Evolutionary conservation across 495 filamentous ascomycete genomes (phyloP).

Genomic region (Rhypophila decipiens): DNA sequence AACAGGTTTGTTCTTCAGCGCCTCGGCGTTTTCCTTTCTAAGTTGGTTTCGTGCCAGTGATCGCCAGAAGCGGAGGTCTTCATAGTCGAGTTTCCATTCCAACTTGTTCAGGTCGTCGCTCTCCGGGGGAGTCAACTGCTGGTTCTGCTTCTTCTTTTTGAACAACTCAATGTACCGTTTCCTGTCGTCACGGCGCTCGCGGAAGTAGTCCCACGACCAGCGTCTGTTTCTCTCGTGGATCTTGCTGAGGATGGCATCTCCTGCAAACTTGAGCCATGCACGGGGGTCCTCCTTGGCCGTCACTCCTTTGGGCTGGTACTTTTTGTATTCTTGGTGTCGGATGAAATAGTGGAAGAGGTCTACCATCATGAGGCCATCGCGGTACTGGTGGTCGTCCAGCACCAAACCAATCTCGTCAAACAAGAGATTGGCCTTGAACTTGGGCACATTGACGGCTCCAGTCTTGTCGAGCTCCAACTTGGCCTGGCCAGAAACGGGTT

Average conservation of each 20-base stretch:
- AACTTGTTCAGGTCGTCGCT: constrained; percentile 64
- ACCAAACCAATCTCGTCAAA: constrained; percentile 97
- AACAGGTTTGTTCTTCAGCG: constrained; percentile 44
- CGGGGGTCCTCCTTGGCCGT: constrained; percentile 82
- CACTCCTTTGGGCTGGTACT: constrained; percentile 75
- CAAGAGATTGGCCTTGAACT: constrained; percentile 81
- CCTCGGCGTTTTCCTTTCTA: constrained; percentile 84
- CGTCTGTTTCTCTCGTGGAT: constrained; percentile 86
- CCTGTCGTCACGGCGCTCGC: constrained; percentile 83
- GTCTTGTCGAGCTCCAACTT: constrained; percentile 92
- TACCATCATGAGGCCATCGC: constrained; percentile 93
- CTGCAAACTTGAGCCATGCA: constrained; percentile 89
- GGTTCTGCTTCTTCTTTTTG: constrained; percentile 82
- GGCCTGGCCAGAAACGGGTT: constrained; percentile 86
- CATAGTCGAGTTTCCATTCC: constrained; percentile 85
- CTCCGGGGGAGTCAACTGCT: constrained; percentile 63
- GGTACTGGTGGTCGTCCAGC: constrained; percentile 92
- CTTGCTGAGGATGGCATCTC: constrained; percentile 78
- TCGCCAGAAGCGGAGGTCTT: constrained; percentile 95
- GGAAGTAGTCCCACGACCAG: constrained; percentile 94
- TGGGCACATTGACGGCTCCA: constrained; percentile 68
- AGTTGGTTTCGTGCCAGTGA: constrained; percentile 91
- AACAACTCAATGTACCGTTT: constrained; percentile 86
- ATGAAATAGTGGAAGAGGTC: constrained; percentile 98
- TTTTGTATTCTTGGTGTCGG: constrained; percentile 95